Percentiles rank a stretch among this genome's conserved stretches.
These are phyloP conservation scores for Fusarium penzigii DNA, from an alignment of 2,329 filamentous ascomycete species.

Conservation along the genomic window DNA sequence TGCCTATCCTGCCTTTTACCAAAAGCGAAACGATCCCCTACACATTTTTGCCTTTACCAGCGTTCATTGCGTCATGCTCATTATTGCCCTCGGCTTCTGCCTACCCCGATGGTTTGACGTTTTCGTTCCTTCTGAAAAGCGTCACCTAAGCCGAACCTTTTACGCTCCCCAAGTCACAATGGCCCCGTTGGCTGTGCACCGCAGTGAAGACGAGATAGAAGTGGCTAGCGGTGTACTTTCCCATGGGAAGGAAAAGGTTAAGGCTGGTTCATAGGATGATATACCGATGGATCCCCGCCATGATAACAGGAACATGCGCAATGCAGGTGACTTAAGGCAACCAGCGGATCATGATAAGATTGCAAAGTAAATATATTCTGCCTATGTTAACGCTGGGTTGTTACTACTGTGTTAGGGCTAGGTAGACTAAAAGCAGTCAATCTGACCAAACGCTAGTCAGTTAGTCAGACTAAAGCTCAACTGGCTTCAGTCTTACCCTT, in stretches of 20 bases:
- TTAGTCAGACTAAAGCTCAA: too few species aligned
- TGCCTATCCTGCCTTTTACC: constrained; percentile 49
- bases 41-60: constrained; percentile 29
- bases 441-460: too few species aligned
- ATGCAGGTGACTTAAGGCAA: too few species aligned
- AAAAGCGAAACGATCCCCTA: constrained; percentile 46
- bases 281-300: neutral
- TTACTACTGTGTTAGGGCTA: too few species aligned
- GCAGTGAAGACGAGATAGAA: neutral
- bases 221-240: neutral
- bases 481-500: too few species aligned
- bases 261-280: neutral
- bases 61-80: neutral
- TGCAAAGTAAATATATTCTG: too few species aligned
- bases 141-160: neutral
- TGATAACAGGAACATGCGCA: too few species aligned
- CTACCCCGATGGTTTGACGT: constrained; percentile 1
- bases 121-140: constrained; percentile 1
- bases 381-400: too few species aligned
- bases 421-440: too few species aligned
- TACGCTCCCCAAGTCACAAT: neutral
- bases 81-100: constrained; percentile 1
- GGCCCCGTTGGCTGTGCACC: neutral
- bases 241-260: neutral
- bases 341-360: too few species aligned